phyloP scores from a whole-genome alignment of 192 early-diverging fungal genomes.

The Coemansia sp. region DNA sequence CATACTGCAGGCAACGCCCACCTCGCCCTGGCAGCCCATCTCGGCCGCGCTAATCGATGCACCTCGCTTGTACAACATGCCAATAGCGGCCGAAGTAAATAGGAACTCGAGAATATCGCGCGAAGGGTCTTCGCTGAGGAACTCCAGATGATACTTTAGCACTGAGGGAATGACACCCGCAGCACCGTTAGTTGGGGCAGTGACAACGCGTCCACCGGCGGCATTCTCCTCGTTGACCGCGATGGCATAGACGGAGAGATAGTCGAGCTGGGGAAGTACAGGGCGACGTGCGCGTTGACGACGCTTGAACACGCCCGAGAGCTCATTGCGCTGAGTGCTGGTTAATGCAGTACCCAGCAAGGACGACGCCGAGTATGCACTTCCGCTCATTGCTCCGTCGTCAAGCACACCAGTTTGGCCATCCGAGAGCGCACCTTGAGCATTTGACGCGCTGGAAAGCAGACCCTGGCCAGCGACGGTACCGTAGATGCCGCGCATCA shows the following conservation, averaged over 20 bases:
- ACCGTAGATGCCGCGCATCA: conserved; percentile 77
- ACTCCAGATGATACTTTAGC: conserved; percentile 94
- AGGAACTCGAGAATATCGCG: conserved; percentile 90
- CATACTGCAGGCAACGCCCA: conserved; percentile 97
- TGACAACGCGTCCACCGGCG: conserved; percentile 81
- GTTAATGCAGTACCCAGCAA: conserved; percentile 42
- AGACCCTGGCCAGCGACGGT: conserved; percentile 27
- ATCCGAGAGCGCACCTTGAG: conserved; percentile 20
- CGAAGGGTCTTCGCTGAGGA: conserved; percentile 83
- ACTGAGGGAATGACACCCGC: conserved; percentile 94
- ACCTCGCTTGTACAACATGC: conserved; percentile 96
- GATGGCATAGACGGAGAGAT: conserved; percentile 90
- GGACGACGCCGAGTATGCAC: conserved; percentile 11
- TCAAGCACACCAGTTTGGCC: not conserved
- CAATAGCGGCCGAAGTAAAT: conserved; percentile 90
- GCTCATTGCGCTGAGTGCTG: conserved; percentile 45
- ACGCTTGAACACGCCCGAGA: conserved; percentile 43
- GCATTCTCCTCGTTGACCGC: conserved; percentile 96
- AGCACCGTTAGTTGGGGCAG: conserved; percentile 95
- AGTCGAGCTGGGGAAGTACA: conserved; percentile 82
- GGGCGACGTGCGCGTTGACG: conserved; percentile 43
- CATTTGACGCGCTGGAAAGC: conserved; percentile 16
- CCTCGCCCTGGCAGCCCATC: conserved; percentile 98
- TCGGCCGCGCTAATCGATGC: conserved; percentile 94
- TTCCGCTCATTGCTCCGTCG: not conserved